Base-by-base conservation (phyloP, 768 basidiomycete genomes). In the Pleurotus tuoliensis region DNA sequence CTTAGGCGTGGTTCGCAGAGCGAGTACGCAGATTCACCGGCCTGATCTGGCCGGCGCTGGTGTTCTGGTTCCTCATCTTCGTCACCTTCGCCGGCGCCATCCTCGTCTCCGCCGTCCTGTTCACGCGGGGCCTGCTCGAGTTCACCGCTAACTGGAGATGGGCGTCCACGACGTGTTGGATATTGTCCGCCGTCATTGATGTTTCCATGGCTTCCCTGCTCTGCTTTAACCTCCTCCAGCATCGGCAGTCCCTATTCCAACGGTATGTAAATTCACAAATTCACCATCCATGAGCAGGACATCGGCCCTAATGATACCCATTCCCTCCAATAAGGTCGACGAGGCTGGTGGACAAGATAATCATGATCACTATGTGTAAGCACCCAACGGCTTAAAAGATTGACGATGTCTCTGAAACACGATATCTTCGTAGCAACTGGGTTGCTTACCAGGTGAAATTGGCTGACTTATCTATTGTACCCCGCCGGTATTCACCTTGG, bases 201-300 rank as follows among this genome's bases (percentile, higher is more conserved):
- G 58, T 73, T n/a, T 57, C 65, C 4, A 70, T 73, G 56, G 67
- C 70, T 1, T 62, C 60, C 1, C 62, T 67, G n/a, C 64, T 75
- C 64, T 59, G 73, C 43, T 71, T 67, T 37, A 72, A 70, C 56
- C 58, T 75, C 4, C 22, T 61, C 2, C 56, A 57, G 20, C 59
- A 69, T 53, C 58, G 64, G 43, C 61, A 55, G 38, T 62, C 67
- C 66, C 39, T 5, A 58, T 59, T 50, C 22, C 13, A 16, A 40
- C 45, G 59, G 59, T 57, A 56, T n/a, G 43, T 41, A 15, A 16
- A 16, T 44, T n/a, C 22, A 15, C 18, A 25, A 25, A 18, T 51
- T 6, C 25, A 38, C 34, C 30, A 11, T 11, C 30, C 11, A 34
- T 11, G 9, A 34, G 30, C 30, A 34, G 30, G 30, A 11, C 30